Evolutionary conservation across 768 basidiomycete species (phyloP), one percentile per base, ranked within the genome.

Genomic region (Jaapia argillacea): DNA sequence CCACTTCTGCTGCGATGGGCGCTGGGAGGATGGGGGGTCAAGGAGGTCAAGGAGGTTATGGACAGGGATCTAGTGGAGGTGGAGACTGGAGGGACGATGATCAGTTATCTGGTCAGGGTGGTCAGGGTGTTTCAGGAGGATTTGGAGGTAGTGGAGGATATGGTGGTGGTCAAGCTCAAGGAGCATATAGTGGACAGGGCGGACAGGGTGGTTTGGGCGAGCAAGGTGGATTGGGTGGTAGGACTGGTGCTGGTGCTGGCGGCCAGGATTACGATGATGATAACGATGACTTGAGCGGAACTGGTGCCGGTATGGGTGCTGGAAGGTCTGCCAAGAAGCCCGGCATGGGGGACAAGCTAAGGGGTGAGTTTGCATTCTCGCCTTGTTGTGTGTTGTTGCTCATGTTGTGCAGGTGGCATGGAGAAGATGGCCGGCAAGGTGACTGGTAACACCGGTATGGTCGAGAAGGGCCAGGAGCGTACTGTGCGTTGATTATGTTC

Each of bases 341-440:
- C 28, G 28, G 28, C 16, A 10, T 33, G 10, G 28, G 28, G 10
- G 28, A 33, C 16, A 33, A 33, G 28, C 28, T 33, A 10, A 33
- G 10, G 28, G 28, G 28, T 33, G 10, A 33, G 28, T 33, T 10
- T 33, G n/a, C n/a, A n/a, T n/a, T n/a, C n/a, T n/a, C n/a, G n/a
- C n/a, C n/a, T n/a, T n/a, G n/a, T n/a, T n/a, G n/a, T n/a, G n/a
- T n/a, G n/a, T n/a, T n/a, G n/a, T n/a, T n/a, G n/a, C n/a, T n/a
- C n/a, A n/a, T n/a, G n/a, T n/a, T n/a, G n/a, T n/a, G n/a, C n/a
- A n/a, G 51, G 51, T 2, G 40, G 38, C 23, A 41, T 43, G 36
- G 51, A 52, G 48, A 52, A 49, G 37, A 38, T 47, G 21, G 45
- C 43, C 4, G 48, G 51, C 1, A 49, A 41, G 22, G 16, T 47